Base-by-base conservation (phyloP, 2,329 filamentous ascomycete species). In the Penicillium polonicum region DNA sequence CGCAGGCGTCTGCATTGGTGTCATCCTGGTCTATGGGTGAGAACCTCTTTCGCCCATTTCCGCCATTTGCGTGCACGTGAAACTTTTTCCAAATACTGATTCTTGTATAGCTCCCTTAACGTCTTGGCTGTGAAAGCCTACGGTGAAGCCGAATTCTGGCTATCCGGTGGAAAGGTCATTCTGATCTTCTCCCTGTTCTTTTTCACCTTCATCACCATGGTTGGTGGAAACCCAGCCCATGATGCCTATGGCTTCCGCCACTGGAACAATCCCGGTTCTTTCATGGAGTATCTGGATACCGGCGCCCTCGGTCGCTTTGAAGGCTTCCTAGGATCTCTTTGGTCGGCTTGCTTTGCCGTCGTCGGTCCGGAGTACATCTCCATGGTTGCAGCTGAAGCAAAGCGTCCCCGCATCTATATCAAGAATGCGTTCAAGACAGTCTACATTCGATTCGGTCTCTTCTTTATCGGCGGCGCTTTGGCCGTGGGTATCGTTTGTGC, bases 141-240 rank as follows among this genome's bases (percentile, higher is more conserved):
- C 52, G 88, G 88, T 48, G 87, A 90, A 73, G 82, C 85, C 0
- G 89, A 69, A 45, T 69, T 69, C 41, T 69, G 66, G 66, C 72
- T 88, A 8, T 67, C 66, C 19, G 60, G 64, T 4, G 85, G 85
- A 56, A 90, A 91, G 70, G 82, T 90, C 4, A 65, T 91, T 4
- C 78, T 91, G 48, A 88, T 89, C 57, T 74, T 91, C 38, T 85
- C 83, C 1, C 79, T 91, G 33, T 82, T 91, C 65, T 66, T 84
- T 63, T 91, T 90, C 75, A 92, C 90, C 13, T 90, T 94, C 67
- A 80, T 94, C 61, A 85, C 87, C 58, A 92, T 92, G 86, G 78
- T 92, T 0, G 90, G 90, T 6, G 90, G 88, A 4, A 92, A 92
- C 63, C 90, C 91, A 0, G 70, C 84, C 1, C 79, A 83, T 50